A percentile compares a stretch with the other conserved stretches of the same genome.
Conservation (phyloP, 2,329 filamentous ascomycete genomes). For the Pseudogymnoascus sp. region DNA sequence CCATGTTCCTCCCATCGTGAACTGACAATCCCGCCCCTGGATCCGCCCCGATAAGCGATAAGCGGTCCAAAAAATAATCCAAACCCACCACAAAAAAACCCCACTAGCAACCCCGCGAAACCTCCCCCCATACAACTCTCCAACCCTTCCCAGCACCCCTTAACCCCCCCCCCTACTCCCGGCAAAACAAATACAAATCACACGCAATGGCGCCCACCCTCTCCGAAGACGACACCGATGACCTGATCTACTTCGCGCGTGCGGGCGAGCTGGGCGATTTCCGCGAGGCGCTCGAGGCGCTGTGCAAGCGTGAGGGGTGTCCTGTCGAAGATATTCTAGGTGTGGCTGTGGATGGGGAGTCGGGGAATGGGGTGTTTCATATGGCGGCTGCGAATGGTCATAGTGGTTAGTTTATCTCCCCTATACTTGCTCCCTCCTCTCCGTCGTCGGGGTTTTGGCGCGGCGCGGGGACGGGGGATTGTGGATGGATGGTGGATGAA, state of each 20-base stretch:
- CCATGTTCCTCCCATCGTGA: not conserved
- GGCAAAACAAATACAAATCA: not conserved
- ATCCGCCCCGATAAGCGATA: not conserved
- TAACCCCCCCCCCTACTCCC: not conserved
- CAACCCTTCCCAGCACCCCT: not conserved
- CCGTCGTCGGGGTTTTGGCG: not conserved
- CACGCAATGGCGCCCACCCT: slow-evolving; percentile 36
- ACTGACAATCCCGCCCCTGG: not conserved
- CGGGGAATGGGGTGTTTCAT: slow-evolving; percentile 74
- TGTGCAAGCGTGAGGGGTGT: slow-evolving; percentile 51
- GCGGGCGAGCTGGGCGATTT: slow-evolving; percentile 69
- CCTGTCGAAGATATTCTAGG: slow-evolving; percentile 58
- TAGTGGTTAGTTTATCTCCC: slow-evolving; percentile 47
- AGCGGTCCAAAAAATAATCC: not conserved
- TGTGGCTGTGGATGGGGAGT: slow-evolving; percentile 65
- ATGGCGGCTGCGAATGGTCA: slow-evolving; percentile 92
- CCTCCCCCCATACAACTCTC: not conserved
- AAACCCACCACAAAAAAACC: slow-evolving; percentile 7
- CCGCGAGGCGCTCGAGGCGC: slow-evolving; percentile 45
- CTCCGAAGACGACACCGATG: slow-evolving; percentile 77
- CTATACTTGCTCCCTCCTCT: not conserved
- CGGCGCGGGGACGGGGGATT: not conserved
- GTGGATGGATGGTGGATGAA: not conserved
- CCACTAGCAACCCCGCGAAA: slow-evolving; percentile 2
- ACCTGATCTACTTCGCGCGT: slow-evolving; percentile 82